Evolutionary conservation across 495 filamentous ascomycete species (phyloP).

Genomic region (Sordaria brevicollis): DNA sequence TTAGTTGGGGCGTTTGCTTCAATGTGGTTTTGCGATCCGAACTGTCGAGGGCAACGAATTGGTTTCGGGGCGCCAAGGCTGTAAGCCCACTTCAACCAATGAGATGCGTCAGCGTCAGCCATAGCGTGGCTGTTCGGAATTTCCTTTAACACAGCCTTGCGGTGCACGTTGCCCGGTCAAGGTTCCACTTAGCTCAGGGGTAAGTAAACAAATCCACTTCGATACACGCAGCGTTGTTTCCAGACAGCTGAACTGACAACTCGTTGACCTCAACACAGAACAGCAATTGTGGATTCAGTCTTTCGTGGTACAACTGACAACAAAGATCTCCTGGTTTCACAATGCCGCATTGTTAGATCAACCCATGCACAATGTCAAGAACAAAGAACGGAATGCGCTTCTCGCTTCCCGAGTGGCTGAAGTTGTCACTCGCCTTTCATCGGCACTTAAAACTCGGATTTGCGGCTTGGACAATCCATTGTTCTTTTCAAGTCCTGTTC

Average conservation of each 20-base stretch:
- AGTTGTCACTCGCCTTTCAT: no score
- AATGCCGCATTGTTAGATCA: neutral
- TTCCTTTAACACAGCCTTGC: neutral
- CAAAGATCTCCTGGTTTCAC: neutral
- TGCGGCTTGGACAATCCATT: no score
- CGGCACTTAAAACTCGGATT: no score
- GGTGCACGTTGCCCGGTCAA: neutral
- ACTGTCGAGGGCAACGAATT: neutral
- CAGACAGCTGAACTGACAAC: neutral
- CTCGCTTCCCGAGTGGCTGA: neutral
- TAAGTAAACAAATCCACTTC: neutral
- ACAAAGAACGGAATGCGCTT: neutral
- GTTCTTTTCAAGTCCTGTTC: no score
- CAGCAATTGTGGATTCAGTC: no score
- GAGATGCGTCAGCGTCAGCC: neutral
- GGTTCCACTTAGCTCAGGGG: neutral
- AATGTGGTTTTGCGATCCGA: neutral
- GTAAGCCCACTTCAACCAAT: neutral
- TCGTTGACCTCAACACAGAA: neutral
- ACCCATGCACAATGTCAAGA: neutral
- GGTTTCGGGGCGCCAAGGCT: no score
- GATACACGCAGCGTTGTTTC: neutral
- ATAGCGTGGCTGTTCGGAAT: neutral
- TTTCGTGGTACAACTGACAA: no score
- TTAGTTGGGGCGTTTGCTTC: neutral